Evolutionary conservation across 352 stramenopile genomes (phyloP), one percentile per base, ranked within the genome.

Genomic region (Plasmopara viticola): DNA sequence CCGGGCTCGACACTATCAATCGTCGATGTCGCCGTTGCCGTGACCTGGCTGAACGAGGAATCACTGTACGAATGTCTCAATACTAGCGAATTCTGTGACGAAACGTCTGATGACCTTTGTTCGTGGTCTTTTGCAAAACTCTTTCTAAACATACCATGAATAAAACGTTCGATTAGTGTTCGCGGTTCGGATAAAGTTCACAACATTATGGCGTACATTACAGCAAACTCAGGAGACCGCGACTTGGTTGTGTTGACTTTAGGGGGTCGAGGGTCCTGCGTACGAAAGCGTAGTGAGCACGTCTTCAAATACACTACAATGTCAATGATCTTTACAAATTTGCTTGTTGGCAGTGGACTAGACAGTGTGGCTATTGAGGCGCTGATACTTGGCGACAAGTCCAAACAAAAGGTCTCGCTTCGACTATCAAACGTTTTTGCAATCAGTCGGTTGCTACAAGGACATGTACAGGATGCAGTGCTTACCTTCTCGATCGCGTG

Each of bases 331-430:
- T 30, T 20, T 40, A 67, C 61, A 44, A 43, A 33, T 59, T 64
- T 68, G 37, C 41, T 55, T 17, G 45, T 39, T 50, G 60, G 8
- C 38, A 56, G 25, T 2, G 48, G 44, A 17, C 10, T 35, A 35
- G 57, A 31, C 35, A 54, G 15, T 6, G 50, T 46, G 6, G 42
- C 28, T 15, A 58, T 55, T 8, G 60, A 51, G 8, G 65, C 57
- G 14, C 50, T 68, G 17, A 74, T 61, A 2, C 68, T 67, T 3
- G 75, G 73, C 0, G 74, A 82, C 17, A 86, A 76, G 45, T 84
- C 60, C 13, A 86, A 44, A 5, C 74, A 70, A 35, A 86, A 84
- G 46, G 74, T 68, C 44, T 75, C 64, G 17, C 67, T 83, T 13
- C 25, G 33, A 6, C 44, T 52, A 13, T 29, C n/a, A 17, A 51